A percentile compares a stretch with the other conserved stretches of the same genome.
phyloP scores from a whole-genome alignment of 768 basidiomycete genomes.

The Psilocybe azurescens region DNA sequence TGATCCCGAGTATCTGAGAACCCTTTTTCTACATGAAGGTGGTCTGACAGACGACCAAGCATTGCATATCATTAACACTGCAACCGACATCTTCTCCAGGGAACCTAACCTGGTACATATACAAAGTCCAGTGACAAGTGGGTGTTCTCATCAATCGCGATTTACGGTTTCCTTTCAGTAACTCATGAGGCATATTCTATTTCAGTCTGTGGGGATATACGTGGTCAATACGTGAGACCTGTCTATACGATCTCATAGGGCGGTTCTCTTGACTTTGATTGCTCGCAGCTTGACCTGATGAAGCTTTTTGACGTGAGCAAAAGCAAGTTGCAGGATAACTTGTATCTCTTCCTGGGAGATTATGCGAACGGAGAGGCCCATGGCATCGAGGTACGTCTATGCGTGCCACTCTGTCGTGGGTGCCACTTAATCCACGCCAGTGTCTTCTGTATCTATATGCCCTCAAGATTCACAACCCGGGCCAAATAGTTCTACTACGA shows the following conservation, averaged over 20 bases:
- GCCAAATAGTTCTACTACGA: slow-evolving; percentile 80
- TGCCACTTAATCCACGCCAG: slow-evolving; percentile 33
- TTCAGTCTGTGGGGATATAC: slow-evolving; percentile 94
- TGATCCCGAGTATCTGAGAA: slow-evolving; percentile 71
- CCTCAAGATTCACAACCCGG: slow-evolving; percentile 90
- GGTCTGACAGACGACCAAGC: slow-evolving; percentile 87
- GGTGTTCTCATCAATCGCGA: slow-evolving; percentile 41
- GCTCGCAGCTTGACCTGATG: slow-evolving; percentile 91
- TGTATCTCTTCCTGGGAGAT: slow-evolving; percentile 94
- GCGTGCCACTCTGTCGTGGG: no score
- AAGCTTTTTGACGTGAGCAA: slow-evolving; percentile 93
- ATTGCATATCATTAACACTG: slow-evolving; percentile 74
- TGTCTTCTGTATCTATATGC: slow-evolving; percentile 94
- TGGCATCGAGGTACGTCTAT: slow-evolving; percentile 54
- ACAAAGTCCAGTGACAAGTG: slow-evolving; percentile 89
- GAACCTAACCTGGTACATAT: slow-evolving; percentile 91
- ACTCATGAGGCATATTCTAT: neutral
- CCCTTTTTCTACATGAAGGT: slow-evolving; percentile 90
- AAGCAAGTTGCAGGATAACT: slow-evolving; percentile 66
- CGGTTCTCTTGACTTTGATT: neutral
- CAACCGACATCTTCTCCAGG: slow-evolving; percentile 64
- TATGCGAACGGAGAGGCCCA: slow-evolving; percentile 98
- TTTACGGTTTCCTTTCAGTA: neutral
- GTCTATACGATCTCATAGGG: neutral
- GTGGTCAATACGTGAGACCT: slow-evolving; percentile 88